These are phyloP conservation scores for Chrysoporthe austroafricana DNA, from an alignment of 2,329 filamentous ascomycete genomes.

Conservation along the genomic window DNA sequence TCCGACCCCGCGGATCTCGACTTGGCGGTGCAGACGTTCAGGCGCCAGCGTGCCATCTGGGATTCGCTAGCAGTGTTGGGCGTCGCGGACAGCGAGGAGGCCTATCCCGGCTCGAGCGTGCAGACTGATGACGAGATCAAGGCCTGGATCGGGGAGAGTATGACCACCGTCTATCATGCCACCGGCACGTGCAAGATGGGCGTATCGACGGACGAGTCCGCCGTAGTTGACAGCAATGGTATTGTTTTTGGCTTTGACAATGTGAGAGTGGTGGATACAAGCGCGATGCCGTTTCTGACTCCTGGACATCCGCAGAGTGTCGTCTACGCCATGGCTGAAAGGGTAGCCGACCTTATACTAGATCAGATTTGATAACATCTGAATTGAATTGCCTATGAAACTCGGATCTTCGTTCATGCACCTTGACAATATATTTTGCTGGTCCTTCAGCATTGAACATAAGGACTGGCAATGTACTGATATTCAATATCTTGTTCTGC, in stretches of 20 bases:
- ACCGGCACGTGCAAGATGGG: slow-evolving; percentile 51
- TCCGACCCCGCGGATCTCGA: slow-evolving; percentile 22
- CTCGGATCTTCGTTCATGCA: background rate
- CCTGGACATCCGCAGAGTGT: slow-evolving; percentile 52
- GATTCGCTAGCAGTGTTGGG: slow-evolving; percentile 8
- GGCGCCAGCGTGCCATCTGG: slow-evolving; percentile 31
- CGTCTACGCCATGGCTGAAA: slow-evolving; percentile 57
- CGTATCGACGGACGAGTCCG: slow-evolving; percentile 40
- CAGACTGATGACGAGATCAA: slow-evolving; percentile 30
- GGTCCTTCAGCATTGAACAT: too few relatives aligned
- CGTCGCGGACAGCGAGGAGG: slow-evolving; percentile 37
- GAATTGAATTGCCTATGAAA: background rate
- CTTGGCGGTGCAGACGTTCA: slow-evolving; percentile 33
- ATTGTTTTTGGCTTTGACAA: slow-evolving; percentile 51
- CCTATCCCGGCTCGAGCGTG: slow-evolving; percentile 40
- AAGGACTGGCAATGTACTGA: background rate
- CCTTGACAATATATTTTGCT: background rate
- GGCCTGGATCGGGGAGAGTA: slow-evolving; percentile 31
- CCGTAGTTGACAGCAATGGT: slow-evolving; percentile 48
- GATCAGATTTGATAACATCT: slow-evolving; percentile 11
- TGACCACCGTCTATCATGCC: slow-evolving; percentile 39
- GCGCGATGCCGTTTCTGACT: slow-evolving; percentile 51
- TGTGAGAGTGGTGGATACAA: slow-evolving; percentile 52
- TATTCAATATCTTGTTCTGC: background rate
- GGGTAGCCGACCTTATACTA: slow-evolving; percentile 38